Percentiles rank a stretch among this genome's conserved stretches.
Evolutionary conservation across 2,329 filamentous ascomycete genomes (phyloP).

Genomic region (Fusarium odoratissimum): DNA sequence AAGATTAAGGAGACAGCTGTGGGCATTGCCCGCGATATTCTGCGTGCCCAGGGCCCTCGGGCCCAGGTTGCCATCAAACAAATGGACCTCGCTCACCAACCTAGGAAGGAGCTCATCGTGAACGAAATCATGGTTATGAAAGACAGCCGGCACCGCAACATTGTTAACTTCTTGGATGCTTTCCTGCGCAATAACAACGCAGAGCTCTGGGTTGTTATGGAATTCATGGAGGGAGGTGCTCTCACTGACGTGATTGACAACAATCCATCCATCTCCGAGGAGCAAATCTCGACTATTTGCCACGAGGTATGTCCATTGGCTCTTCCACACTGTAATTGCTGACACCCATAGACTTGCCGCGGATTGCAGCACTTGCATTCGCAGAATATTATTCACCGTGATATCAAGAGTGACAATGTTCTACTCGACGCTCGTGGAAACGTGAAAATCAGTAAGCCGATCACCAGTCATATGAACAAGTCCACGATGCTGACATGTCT

Average conservation of each 20-base stretch:
- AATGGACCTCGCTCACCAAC: constrained; percentile 98
- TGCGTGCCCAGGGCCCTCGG: constrained; percentile 81
- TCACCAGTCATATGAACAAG: neutral
- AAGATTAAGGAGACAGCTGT: constrained; percentile 90
- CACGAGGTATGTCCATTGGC: constrained; percentile 75
- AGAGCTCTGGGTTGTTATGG: constrained; percentile 99
- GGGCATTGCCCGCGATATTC: constrained; percentile 85
- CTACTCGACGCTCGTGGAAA: constrained; percentile 93
- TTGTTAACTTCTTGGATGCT: constrained; percentile 98
- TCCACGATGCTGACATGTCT: constrained; percentile 27
- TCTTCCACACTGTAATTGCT: constrained; percentile 26
- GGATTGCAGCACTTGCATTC: constrained; percentile 93
- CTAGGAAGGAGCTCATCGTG: constrained; percentile 96
- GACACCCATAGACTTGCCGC: constrained; percentile 80
- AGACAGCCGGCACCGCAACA: constrained; percentile 97
- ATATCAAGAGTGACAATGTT: constrained; percentile 99
- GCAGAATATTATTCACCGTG: constrained; percentile 97
- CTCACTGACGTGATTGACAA: constrained; percentile 99
- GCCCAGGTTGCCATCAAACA: constrained; percentile 99
- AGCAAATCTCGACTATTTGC: constrained; percentile 98
- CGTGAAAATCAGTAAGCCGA: constrained; percentile 91
- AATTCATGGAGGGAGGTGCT: constrained; percentile 99
- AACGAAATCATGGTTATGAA: constrained; percentile 99
- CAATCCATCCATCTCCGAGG: constrained; percentile 91
- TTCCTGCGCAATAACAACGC: constrained; percentile 95